A percentile compares a stretch with the other conserved stretches of the same genome.
phyloP scores from a whole-genome alignment of 169 alveolate species.

The Plasmodium adleri region DNA sequence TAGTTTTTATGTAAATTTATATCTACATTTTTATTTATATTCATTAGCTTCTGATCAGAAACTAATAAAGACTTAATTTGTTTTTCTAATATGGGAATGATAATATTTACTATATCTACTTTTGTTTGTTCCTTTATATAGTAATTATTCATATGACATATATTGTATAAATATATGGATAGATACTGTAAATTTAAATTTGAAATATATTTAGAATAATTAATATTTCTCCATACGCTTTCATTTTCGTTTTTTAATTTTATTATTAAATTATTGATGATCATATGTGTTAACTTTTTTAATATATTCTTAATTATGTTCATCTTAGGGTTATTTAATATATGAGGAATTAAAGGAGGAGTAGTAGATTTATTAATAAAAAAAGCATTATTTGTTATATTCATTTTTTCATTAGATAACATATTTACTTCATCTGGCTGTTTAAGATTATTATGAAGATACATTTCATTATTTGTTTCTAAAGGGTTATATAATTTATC shows the following conservation, averaged over 20 bases:
- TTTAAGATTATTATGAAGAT: no score
- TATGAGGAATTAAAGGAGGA: neutral
- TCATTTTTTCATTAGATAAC: no score
- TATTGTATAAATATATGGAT: conserved; percentile 48
- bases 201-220: conserved; percentile 14
- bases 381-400: no score
- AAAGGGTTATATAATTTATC: no score
- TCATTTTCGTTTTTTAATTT: conserved; percentile 30
- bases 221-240: neutral
- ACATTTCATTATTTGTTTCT: no score
- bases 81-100: conserved; percentile 30
- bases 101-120: neutral
- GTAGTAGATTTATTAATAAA: no score
- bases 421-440: no score
- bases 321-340: neutral
- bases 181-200: conserved; percentile 50
- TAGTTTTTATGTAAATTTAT: conserved; percentile 16
- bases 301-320: conserved; percentile 7
- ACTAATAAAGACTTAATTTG: conserved; percentile 15
- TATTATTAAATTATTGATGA: conserved; percentile 23
- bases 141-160: conserved; percentile 13
- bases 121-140: conserved; percentile 22
- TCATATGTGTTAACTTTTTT: conserved; percentile 35
- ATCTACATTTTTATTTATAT: conserved; percentile 18
- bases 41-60: conserved; percentile 19